Conservation (phyloP, 805 yeast genomes). For the Metschnikowia corniflorae region DNA sequence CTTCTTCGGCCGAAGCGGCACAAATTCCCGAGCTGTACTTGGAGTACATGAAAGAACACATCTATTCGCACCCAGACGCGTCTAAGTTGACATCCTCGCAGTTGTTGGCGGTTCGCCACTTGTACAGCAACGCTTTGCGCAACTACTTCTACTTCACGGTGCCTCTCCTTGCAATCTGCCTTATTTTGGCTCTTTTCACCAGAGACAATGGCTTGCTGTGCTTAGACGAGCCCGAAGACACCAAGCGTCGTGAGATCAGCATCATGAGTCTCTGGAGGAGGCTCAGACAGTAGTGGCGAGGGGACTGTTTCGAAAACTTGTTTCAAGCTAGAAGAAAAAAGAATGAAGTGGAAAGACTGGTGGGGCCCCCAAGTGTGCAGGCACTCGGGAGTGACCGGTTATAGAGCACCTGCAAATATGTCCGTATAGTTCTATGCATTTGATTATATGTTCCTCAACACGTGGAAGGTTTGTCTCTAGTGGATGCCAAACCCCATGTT, state of each 20-base stretch:
- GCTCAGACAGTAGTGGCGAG: neutral
- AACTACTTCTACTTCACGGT: conserved; percentile 32
- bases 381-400: too few species aligned
- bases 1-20: conserved; percentile 1
- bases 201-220: conserved; percentile 39
- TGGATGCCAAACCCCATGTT: conserved; percentile 2
- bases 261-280: neutral
- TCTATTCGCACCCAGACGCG: conserved; percentile 28
- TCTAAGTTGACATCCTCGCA: conserved; percentile 21
- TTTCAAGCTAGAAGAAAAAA: too few species aligned
- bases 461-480: too few species aligned
- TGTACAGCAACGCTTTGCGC: conserved; percentile 28
- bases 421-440: too few species aligned
- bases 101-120: conserved; percentile 17
- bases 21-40: conserved; percentile 13
- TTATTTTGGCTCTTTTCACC: conserved; percentile 30
- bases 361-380: too few species aligned
- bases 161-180: conserved; percentile 35
- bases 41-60: conserved; percentile 24
- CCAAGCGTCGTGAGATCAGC: neutral
- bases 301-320: too few species aligned
- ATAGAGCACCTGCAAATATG: too few species aligned
- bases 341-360: too few species aligned
- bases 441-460: too few species aligned
- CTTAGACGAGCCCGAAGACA: conserved; percentile 24